These are phyloP conservation scores for Parasitella parasitica DNA, from an alignment of 371 early-diverging fungal species.

Conservation along the genomic window DNA sequence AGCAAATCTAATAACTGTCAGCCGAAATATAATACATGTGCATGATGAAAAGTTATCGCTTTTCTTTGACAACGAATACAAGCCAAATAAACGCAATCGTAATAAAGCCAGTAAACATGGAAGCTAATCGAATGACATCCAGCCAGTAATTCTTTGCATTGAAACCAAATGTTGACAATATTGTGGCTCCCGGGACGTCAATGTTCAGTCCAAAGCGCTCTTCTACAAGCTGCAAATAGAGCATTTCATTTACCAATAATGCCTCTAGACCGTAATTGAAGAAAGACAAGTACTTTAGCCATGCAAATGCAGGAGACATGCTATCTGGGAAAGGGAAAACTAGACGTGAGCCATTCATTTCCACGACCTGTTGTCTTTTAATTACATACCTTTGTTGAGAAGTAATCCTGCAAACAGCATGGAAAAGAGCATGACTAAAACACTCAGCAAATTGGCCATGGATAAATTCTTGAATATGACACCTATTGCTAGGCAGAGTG, in stretches of 20 bases:
- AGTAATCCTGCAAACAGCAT: slow-evolving; percentile 91
- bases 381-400: slow-evolving; percentile 69
- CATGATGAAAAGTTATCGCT: slow-evolving; percentile 46
- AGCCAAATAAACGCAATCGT: slow-evolving; percentile 78
- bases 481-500: slow-evolving; percentile 78
- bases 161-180: slow-evolving; percentile 90
- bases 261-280: slow-evolving; percentile 92
- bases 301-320: slow-evolving; percentile 73
- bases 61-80: slow-evolving; percentile 82
- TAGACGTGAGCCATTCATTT: not conserved
- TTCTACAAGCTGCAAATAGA: slow-evolving; percentile 75
- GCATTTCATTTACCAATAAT: slow-evolving; percentile 83
- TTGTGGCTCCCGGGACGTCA: slow-evolving; percentile 83
- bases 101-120: slow-evolving; percentile 65
- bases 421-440: slow-evolving; percentile 82
- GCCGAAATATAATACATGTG: not conserved
- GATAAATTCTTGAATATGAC: slow-evolving; percentile 75
- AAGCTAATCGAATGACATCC: slow-evolving; percentile 70
- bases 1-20: too few relatives aligned
- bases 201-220: slow-evolving; percentile 81
- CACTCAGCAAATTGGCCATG: slow-evolving; percentile 77
- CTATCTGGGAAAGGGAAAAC: slow-evolving; percentile 44
- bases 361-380: not conserved
- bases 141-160: slow-evolving; percentile 83
- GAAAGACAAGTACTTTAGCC: slow-evolving; percentile 80